Evolutionary conservation across 2,329 filamentous ascomycete genomes (phyloP).

Genomic region (Stemphylium beticola): DNA sequence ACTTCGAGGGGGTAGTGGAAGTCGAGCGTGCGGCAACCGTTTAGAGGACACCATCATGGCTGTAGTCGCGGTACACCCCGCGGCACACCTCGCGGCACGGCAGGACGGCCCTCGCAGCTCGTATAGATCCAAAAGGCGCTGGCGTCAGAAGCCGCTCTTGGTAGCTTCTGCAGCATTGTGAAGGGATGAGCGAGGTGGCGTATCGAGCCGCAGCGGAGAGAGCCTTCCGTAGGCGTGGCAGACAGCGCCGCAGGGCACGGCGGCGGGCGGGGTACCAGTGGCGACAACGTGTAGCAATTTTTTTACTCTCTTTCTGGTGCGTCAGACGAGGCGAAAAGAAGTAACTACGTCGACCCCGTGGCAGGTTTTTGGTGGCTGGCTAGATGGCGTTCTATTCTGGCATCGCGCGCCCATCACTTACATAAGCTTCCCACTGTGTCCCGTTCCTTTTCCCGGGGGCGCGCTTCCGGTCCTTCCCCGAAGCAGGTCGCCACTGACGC

Average conservation of each 20-base stretch:
- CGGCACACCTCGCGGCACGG: neutral
- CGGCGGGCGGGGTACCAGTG: neutral
- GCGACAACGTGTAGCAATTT: too few relatives aligned
- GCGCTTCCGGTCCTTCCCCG: neutral
- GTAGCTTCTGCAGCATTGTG: neutral
- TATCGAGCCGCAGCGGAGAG: neutral
- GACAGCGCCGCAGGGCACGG: too few relatives aligned
- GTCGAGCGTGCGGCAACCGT: neutral
- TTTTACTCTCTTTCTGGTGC: too few relatives aligned
- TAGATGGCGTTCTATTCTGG: neutral
- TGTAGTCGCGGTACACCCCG: neutral
- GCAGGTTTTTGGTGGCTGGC: neutral
- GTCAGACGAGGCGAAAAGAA: too few relatives aligned
- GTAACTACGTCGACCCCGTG: too few relatives aligned
- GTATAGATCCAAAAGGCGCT: too few relatives aligned
- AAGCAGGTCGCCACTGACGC: constrained; percentile 1
- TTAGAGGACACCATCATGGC: neutral
- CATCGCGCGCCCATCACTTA: neutral
- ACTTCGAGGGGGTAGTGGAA: neutral
- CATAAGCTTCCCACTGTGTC: constrained; percentile 3
- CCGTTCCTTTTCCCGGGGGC: neutral
- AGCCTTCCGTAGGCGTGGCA: neutral
- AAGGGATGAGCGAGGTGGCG: neutral
- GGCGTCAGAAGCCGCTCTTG: too few relatives aligned
- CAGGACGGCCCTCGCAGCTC: too few relatives aligned